Conservation (phyloP, 495 filamentous ascomycete species). For the Podospora bellae-mahoneyi region DNA sequence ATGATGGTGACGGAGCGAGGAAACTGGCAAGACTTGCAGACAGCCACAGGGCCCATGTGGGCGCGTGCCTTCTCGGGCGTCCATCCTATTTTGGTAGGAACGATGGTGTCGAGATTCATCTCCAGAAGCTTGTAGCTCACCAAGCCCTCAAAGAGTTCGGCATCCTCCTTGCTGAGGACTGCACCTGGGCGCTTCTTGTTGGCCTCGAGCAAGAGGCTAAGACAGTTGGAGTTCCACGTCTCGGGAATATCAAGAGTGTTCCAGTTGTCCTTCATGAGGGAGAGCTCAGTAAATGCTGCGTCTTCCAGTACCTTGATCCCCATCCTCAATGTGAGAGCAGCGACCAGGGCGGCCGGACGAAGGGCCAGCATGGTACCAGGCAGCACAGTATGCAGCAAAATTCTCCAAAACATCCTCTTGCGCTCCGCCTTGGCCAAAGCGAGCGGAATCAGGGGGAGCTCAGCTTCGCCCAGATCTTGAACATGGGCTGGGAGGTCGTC, state of each 20-base stretch:
- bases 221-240: constrained; percentile 44
- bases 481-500: constrained; percentile 43
- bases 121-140: constrained; percentile 49
- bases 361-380: constrained; percentile 43
- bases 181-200: constrained; percentile 34
- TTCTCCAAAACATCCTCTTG: constrained; percentile 40
- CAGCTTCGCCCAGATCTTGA: constrained; percentile 20
- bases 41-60: constrained; percentile 36
- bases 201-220: constrained; percentile 43
- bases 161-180: constrained; percentile 33
- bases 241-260: constrained; percentile 44
- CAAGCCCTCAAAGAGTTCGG: constrained; percentile 38
- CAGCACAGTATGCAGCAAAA: constrained; percentile 43
- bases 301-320: constrained; percentile 39
- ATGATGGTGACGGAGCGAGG: constrained; percentile 49
- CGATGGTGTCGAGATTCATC: constrained; percentile 39
- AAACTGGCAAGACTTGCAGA: constrained; percentile 41
- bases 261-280: constrained; percentile 37
- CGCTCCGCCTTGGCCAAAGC: constrained; percentile 34
- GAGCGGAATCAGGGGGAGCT: constrained; percentile 39
- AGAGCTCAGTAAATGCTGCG: constrained; percentile 38
- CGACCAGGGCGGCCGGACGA: constrained; percentile 44
- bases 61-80: constrained; percentile 39
- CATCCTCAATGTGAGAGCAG: constrained; percentile 43
- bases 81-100: constrained; percentile 40